Evolutionary conservation across 352 stramenopile species (phyloP).

Genomic region (Phytophthora agathidicida): DNA sequence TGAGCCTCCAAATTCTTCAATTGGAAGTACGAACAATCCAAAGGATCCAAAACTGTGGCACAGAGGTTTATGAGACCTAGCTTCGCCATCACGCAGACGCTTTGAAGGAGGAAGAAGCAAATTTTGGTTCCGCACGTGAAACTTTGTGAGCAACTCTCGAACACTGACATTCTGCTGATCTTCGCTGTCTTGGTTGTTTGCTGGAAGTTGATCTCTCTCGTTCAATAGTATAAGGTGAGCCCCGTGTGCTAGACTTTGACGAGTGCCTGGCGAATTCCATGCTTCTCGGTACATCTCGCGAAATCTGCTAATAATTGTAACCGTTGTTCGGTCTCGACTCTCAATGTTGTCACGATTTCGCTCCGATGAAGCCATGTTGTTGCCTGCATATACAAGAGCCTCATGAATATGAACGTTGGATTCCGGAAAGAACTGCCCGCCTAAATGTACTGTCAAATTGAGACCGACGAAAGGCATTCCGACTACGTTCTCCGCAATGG

Average conservation of each 20-base stretch:
- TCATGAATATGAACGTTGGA: conserved; percentile 42
- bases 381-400: conserved; percentile 27
- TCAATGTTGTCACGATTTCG: neutral
- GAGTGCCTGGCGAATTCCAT: conserved; percentile 64
- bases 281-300: conserved; percentile 55
- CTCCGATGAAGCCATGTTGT: neutral
- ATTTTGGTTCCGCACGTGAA: conserved; percentile 56
- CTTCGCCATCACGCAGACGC: conserved; percentile 18
- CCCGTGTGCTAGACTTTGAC: conserved; percentile 48
- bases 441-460: conserved; percentile 61
- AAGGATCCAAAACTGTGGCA: conserved; percentile 47
- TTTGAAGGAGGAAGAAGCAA: conserved; percentile 59
- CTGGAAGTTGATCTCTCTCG: conserved; percentile 26
- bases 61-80: conserved; percentile 31
- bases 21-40: conserved; percentile 58
- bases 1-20: conserved; percentile 12
- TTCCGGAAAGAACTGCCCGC: conserved; percentile 48
- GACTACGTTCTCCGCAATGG: conserved; percentile 32
- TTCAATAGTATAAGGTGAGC: conserved; percentile 57
- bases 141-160: conserved; percentile 21
- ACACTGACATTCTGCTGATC: conserved; percentile 31
- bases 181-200: conserved; percentile 19
- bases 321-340: neutral
- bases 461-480: conserved; percentile 42
- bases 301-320: conserved; percentile 39